phyloP scores from a whole-genome alignment of 2,329 filamentous ascomycete genomes.

The Colletotrichum endophyticum region DNA sequence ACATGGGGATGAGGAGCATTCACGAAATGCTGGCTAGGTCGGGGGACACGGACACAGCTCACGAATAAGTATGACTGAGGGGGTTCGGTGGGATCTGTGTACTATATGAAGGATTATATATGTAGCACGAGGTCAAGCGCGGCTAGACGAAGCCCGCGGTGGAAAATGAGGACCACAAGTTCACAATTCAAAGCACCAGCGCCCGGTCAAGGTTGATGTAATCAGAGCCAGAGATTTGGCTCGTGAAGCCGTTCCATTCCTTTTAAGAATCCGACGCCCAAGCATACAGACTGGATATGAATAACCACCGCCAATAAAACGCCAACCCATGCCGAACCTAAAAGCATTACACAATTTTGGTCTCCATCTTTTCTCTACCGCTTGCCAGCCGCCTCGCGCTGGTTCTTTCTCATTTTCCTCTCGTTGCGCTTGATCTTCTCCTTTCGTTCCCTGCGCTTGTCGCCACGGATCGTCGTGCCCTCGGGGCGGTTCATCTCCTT shows the following conservation, averaged over 20 bases:
- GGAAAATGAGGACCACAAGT: not conserved
- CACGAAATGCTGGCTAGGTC: not conserved
- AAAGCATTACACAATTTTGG: constrained; percentile 8
- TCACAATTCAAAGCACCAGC: not conserved
- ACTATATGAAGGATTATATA: constrained; percentile 3
- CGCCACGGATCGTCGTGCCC: constrained; percentile 65
- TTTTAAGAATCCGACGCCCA: constrained; percentile 10
- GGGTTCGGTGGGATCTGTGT: constrained; percentile 10
- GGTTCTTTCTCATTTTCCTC: constrained; percentile 71
- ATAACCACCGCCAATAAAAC: constrained; percentile 9
- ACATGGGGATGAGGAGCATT: constrained; percentile 8
- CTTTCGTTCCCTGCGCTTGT: constrained; percentile 66
- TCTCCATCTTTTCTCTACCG: not conserved
- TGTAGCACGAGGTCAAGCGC: not conserved
- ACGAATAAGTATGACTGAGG: constrained; percentile 11
- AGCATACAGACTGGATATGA: constrained; percentile 9
- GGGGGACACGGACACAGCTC: not conserved
- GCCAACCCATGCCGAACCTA: constrained; percentile 14
- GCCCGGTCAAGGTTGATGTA: not conserved
- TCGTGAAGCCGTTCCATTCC: not conserved
- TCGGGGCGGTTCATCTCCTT: constrained; percentile 69
- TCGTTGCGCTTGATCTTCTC: constrained; percentile 77
- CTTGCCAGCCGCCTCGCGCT: constrained; percentile 45
- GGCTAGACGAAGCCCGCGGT: not conserved
- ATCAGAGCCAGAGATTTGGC: not conserved